Evolutionary conservation across 768 basidiomycete genomes (phyloP), one percentile per base, ranked within the genome.

Genomic region (Lactarius tabidus): DNA sequence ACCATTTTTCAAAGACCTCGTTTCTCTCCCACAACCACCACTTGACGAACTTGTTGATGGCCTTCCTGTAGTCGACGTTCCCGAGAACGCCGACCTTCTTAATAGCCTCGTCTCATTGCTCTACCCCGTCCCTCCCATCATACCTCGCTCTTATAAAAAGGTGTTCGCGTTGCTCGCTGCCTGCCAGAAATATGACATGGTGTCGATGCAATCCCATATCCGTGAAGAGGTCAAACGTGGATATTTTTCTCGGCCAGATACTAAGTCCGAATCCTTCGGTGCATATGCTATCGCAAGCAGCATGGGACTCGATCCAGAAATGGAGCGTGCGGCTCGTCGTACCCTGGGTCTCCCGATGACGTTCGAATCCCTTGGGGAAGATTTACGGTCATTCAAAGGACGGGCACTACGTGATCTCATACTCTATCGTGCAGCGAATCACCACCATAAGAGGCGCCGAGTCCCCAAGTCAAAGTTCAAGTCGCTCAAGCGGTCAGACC

Each of bases 101-200:
- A 23, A 58, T 35, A 52, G 54, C 45, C 65, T 67, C 9, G 10
- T 52, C 41, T 45, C 57, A 17, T 36, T 54, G 57, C 45, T 58
- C 3, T 64, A 56, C 41, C 54, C 57, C 28, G 17, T 59, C n/a
- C 41, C 45, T 23, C 28, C 58, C 28, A 31, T 59, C n/a, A 33
- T 59, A 33, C 58, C 58, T 2, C 10, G 33, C 33, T 33, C 33
- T 4, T 33, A 33, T 33, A 8, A 33, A 33, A 33, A 33, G 8
- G 33, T 33, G 33, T 33, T 33, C 33, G 33, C 33, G 4, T 33
- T 33, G 8, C 33, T 33, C 33, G 3, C 33, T 8, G 33, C 33
- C 33, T 33, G 33, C 33, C 33, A 33, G 33, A 33, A 33, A 33
- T 33, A 33, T 8, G 33, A 33, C 33, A 33, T 33, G 33, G 33